These are phyloP conservation scores for Trichoderma atrobrunneum DNA, from an alignment of 2,329 filamentous ascomycete species.

Conservation along the genomic window DNA sequence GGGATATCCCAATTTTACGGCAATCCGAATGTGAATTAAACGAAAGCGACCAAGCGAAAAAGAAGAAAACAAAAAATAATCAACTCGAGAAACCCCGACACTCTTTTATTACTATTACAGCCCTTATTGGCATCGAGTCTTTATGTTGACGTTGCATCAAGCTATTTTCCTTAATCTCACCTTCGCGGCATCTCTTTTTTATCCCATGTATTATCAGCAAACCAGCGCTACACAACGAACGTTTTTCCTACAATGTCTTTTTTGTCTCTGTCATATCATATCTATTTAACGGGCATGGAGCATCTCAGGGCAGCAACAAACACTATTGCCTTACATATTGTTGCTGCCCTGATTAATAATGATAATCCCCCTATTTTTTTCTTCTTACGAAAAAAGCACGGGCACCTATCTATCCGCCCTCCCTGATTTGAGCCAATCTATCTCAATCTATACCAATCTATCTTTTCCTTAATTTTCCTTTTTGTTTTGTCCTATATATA, in stretches of 20 bases:
- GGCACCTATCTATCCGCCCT: neutral
- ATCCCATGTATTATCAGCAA: constrained; percentile 18
- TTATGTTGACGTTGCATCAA: constrained; percentile 7
- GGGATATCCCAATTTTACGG: constrained; percentile 37
- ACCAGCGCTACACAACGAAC: constrained; percentile 16
- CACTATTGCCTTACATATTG: neutral
- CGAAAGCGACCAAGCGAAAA: constrained; percentile 14
- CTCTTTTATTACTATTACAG: constrained; percentile 18
- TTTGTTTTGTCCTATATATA: neutral
- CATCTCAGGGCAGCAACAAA: neutral
- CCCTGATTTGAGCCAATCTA: neutral
- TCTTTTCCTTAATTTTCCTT: neutral
- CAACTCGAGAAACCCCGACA: neutral
- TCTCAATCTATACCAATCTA: neutral
- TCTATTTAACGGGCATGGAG: constrained; percentile 4
- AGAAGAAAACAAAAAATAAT: constrained; percentile 13
- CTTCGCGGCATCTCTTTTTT: neutral
- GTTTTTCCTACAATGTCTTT: neutral
- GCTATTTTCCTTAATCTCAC: constrained; percentile 14
- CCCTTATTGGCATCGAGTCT: neutral
- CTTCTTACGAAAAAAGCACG: neutral
- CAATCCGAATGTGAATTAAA: constrained; percentile 34
- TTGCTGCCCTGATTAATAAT: constrained; percentile 30
- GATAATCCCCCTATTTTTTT: constrained; percentile 31
- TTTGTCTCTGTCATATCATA: neutral